phyloP scores from a whole-genome alignment of 2,329 filamentous ascomycete species.

The Cordyceps pruinosa region DNA sequence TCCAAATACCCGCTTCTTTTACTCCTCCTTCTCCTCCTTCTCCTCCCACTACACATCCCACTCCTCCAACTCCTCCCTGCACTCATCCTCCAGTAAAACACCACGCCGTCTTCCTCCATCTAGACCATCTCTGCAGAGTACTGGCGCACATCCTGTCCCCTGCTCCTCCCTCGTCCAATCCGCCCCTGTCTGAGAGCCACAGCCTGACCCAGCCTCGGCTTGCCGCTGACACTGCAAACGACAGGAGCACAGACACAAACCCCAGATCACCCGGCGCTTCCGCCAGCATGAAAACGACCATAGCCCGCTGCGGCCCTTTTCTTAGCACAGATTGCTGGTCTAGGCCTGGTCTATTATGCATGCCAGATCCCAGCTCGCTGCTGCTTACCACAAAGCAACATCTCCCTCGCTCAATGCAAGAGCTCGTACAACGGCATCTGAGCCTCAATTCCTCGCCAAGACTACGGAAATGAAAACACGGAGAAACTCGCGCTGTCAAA shows the following conservation, averaged over 20 bases:
- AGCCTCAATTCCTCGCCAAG: too few species aligned
- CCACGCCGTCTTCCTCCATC: too few species aligned
- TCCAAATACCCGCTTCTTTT: not conserved
- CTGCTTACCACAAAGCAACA: not conserved
- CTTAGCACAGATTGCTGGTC: not conserved
- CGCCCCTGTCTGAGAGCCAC: not conserved
- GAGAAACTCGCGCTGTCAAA: too few species aligned
- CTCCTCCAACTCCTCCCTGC: not conserved
- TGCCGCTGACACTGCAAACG: not conserved
- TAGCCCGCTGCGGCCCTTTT: not conserved
- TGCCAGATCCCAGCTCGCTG: not conserved
- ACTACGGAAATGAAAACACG: too few species aligned
- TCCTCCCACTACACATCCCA: not conserved
- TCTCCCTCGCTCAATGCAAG: not conserved
- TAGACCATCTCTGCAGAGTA: not conserved
- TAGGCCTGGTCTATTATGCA: slow-evolving; percentile 6
- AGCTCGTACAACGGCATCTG: not conserved
- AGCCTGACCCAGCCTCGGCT: not conserved
- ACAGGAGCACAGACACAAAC: not conserved
- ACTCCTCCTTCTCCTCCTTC: not conserved
- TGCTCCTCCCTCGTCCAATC: not conserved
- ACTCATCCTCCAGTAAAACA: not conserved
- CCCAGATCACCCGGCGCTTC: not conserved
- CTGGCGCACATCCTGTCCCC: not conserved
- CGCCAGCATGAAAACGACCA: not conserved